Conservation (phyloP, 805 yeast species). For the Wickerhamomyces xylosicus region DNA sequence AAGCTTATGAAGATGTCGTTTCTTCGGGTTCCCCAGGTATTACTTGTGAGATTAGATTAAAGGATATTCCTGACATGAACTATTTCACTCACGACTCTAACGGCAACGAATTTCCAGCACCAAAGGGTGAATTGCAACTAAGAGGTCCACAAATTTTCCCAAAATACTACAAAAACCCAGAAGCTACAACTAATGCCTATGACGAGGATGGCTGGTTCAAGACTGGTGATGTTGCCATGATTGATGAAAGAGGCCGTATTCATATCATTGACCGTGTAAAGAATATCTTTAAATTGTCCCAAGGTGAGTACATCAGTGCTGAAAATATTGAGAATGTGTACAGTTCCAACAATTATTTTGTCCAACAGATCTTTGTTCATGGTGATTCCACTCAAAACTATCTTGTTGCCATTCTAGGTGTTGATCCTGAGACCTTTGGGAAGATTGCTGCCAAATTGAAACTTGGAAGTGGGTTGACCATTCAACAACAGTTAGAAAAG, state of each 20-base stretch:
- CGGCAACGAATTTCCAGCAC: neutral
- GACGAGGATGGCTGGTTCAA: slow-evolving; percentile 42
- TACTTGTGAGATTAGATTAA: slow-evolving; percentile 37
- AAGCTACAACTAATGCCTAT: slow-evolving; percentile 35
- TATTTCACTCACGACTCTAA: slow-evolving; percentile 6
- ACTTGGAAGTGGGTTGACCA: slow-evolving; percentile 3
- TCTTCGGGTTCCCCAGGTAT: slow-evolving; percentile 28
- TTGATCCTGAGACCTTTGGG: slow-evolving; percentile 29
- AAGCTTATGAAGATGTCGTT: slow-evolving; percentile 13
- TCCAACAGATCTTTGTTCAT: slow-evolving; percentile 47
- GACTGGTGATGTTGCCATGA: slow-evolving; percentile 48
- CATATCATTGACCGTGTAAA: slow-evolving; percentile 45
- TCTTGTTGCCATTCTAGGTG: slow-evolving; percentile 46
- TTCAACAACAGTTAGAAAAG: slow-evolving; percentile 6
- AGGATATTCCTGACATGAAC: slow-evolving; percentile 38
- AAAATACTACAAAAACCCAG: slow-evolving; percentile 37
- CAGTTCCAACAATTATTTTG: slow-evolving; percentile 37
- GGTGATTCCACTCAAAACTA: slow-evolving; percentile 52
- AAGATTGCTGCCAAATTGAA: slow-evolving; percentile 7
- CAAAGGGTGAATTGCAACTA: slow-evolving; percentile 38
- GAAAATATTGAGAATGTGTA: slow-evolving; percentile 65
- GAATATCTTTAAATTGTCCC: slow-evolving; percentile 55
- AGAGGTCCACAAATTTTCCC: slow-evolving; percentile 46
- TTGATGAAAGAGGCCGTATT: slow-evolving; percentile 34
- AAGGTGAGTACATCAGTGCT: slow-evolving; percentile 65